Conservation (phyloP, 768 basidiomycete species). For the Naganishia vishniacii region DNA sequence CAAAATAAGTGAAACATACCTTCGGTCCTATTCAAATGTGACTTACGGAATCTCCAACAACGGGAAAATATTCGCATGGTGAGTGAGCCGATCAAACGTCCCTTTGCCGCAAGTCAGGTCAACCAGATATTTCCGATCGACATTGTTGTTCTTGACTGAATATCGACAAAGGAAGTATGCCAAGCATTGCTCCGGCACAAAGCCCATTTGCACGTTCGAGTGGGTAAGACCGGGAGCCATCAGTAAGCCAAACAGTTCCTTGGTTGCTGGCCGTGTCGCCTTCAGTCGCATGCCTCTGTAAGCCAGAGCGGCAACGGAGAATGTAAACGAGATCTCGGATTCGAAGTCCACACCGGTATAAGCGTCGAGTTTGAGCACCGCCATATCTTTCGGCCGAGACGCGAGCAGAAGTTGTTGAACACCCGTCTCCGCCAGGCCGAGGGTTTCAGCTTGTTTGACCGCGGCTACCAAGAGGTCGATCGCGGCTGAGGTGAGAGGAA, state of each 20-base stretch:
- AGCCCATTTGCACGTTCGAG: neutral
- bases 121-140: constrained; percentile 11
- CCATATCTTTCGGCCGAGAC: constrained; percentile 6
- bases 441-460: constrained; percentile 16
- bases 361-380: constrained; percentile 17
- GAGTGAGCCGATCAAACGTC: constrained; percentile 8
- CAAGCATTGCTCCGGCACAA: constrained; percentile 13
- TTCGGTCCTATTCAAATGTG: neutral
- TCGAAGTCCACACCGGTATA: constrained; percentile 25
- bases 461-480: constrained; percentile 14
- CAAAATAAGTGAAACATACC: neutral
- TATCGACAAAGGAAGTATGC: constrained; percentile 12
- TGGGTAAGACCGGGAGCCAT: constrained; percentile 19
- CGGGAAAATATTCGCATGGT: constrained; percentile 7
- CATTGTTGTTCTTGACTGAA: constrained; percentile 3
- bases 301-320: constrained; percentile 15
- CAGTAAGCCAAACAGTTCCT: constrained; percentile 16
- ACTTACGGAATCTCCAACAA: constrained; percentile 26
- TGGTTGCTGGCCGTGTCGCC: neutral
- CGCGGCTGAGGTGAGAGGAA: constrained; percentile 1
- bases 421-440: neutral
- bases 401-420: constrained; percentile 7
- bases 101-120: constrained; percentile 16
- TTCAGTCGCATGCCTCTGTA: constrained; percentile 18
- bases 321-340: constrained; percentile 13